Conservation (phyloP, 495 filamentous ascomycete species). For the Corynascus novoguineensis region DNA sequence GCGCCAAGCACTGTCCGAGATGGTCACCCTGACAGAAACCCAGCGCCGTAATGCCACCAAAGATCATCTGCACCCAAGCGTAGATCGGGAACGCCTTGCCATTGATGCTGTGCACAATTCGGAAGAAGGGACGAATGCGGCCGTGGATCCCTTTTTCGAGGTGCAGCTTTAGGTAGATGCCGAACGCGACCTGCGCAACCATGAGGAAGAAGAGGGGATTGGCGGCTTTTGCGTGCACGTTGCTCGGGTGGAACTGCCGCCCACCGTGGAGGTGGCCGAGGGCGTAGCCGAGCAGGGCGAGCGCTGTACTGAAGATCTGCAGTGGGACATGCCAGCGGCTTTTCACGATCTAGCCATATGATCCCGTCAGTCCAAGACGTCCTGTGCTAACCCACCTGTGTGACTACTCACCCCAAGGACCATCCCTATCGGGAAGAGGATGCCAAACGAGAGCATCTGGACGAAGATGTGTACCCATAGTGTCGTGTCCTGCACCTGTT, state of each 20-base stretch:
- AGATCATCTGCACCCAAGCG: conserved; percentile 92
- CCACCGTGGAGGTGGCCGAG: conserved; percentile 88
- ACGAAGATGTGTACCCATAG: conserved; percentile 92
- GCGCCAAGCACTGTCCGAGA: conserved; percentile 85
- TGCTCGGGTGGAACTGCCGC: conserved; percentile 69
- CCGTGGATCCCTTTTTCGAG: conserved; percentile 77
- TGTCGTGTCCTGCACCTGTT: conserved; percentile 58
- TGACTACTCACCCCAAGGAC: conserved; percentile 76
- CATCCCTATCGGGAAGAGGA: conserved; percentile 93
- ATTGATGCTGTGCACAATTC: conserved; percentile 69
- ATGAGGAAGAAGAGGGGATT: conserved; percentile 73
- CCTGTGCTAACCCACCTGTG: background rate
- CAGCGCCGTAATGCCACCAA: conserved; percentile 87
- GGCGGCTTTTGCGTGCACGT: conserved; percentile 79
- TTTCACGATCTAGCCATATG: conserved; percentile 61
- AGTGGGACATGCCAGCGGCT: conserved; percentile 93
- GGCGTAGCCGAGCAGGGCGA: conserved; percentile 81
- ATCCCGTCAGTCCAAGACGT: conserved; percentile 5
- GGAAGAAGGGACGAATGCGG: conserved; percentile 64
- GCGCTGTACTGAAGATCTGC: conserved; percentile 65
- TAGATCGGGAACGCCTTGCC: conserved; percentile 84
- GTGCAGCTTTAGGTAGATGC: conserved; percentile 85
- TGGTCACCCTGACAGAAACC: conserved; percentile 95
- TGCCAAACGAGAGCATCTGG: conserved; percentile 80
- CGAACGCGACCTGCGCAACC: conserved; percentile 68